phyloP scores from a whole-genome alignment of 2,329 filamentous ascomycete species.

The Bipolaris victoriae region DNA sequence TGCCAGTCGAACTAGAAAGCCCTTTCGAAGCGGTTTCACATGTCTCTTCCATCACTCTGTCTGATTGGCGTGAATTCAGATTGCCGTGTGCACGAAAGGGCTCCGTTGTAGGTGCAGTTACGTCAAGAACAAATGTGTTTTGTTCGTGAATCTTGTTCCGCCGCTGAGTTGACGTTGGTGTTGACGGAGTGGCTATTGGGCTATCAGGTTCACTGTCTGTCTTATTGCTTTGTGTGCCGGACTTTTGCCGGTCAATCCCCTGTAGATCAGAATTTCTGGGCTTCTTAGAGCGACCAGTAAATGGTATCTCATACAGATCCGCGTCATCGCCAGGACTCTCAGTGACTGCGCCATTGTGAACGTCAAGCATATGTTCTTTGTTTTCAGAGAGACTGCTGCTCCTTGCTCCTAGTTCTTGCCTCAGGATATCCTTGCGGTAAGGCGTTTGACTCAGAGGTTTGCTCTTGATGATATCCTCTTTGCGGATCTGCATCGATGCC shows the following conservation, averaged over 20 bases:
- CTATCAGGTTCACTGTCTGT: neutral
- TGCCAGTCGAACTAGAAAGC: no score
- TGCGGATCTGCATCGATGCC: constrained; percentile 6
- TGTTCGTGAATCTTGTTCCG: neutral
- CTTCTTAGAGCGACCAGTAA: neutral
- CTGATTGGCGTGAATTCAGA: neutral
- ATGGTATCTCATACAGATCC: neutral
- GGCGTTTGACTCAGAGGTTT: constrained; percentile 2
- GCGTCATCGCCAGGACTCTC: neutral
- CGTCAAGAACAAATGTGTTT: neutral
- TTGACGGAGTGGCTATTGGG: neutral
- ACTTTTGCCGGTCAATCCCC: neutral
- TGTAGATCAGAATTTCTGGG: neutral
- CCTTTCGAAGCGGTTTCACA: no score
- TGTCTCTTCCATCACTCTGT: neutral
- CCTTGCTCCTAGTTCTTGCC: neutral
- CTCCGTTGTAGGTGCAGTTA: no score
- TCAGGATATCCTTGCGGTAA: neutral
- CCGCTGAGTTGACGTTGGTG: neutral
- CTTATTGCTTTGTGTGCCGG: neutral
- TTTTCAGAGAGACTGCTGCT: no score
- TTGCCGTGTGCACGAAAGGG: neutral
- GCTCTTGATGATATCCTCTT: constrained; percentile 1
- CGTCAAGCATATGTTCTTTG: neutral
- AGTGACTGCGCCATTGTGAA: neutral